Evolutionary conservation across 176 grass and related monocot species (phyloP), one percentile per base, ranked within the genome.

Genomic region (bread wheat (Triticum aestivum)): DNA sequence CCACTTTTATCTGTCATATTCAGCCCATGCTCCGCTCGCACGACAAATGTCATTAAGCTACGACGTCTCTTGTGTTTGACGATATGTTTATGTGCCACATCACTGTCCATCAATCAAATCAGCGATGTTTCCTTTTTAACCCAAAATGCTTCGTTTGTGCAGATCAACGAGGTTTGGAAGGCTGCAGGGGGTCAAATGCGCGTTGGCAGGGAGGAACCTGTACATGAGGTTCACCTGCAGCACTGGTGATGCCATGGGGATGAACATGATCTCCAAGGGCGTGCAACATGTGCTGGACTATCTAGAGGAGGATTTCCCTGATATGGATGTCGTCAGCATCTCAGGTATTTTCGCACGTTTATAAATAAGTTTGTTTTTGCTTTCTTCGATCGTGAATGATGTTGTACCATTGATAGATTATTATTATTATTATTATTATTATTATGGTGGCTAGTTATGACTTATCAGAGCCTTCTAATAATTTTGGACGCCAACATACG

Each of bases 191-290:
- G 80, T 99, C 74, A 91, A 91, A 29, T 99, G 97, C 24, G 88
- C 92, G 4, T 73, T 99, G 3, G 97, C 93, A 33, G 97, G 97
- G 61, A 99, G 97, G 83, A 99, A 96, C 77, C 54, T 98, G 5
- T 94, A 92, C 89, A 90, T 98, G 87, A 91, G 97, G 83, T 96
- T 99, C 82, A 85, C 58, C 82, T 99, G 94, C 87, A 90, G 91
- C 87, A 99, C 94, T 5, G 97, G 94, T 32, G 96, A 98, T 91
- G 96, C 96, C 29, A 98, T 98, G 97, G 97, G 94, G 69, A 98
- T 98, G 97, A 95, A 98, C 87, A 98, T 98, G 93, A 87, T 98
- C 33, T 96, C 97, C 34, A 96, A 96, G 84, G 94, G 97, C 9
- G 94, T 98, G 11, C 94, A 98, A 30, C 91, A 92, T 41, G 97